Conservation (phyloP, 2,329 filamentous ascomycete species). For the Cercospora sesami region DNA sequence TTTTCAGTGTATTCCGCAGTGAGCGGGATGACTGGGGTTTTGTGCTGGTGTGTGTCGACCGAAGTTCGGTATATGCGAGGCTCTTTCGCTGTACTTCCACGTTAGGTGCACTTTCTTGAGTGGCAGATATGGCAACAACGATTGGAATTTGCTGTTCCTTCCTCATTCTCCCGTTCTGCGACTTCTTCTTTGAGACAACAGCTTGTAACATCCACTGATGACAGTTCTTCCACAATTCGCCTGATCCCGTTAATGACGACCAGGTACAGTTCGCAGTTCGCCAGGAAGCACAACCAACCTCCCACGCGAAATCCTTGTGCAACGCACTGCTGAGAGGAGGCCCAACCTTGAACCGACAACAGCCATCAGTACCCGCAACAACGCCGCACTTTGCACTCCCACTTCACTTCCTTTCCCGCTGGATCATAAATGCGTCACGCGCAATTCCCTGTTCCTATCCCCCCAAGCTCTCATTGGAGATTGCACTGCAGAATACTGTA, state of each 20-base stretch:
- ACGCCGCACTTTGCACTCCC: not conserved
- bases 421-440: not conserved
- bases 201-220: not conserved
- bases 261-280: not conserved
- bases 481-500: not conserved
- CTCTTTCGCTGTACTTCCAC: too few relatives aligned
- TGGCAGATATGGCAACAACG: not conserved
- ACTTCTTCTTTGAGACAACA: not conserved
- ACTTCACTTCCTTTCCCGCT: not conserved
- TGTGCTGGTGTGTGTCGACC: not conserved
- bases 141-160: not conserved
- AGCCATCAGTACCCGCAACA: slow-evolving; percentile 7
- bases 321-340: not conserved
- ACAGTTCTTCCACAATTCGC: not conserved
- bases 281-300: not conserved
- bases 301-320: slow-evolving; percentile 10
- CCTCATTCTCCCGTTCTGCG: not conserved
- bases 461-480: not conserved
- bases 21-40: not conserved
- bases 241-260: not conserved
- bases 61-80: not conserved
- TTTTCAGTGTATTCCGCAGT: slow-evolving; percentile 4
- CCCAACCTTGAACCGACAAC: slow-evolving; percentile 1
- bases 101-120: not conserved
- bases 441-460: not conserved